These are phyloP conservation scores for Trypanosoma melophagium DNA, from an alignment of 208 protist genomes.

Conservation along the genomic window DNA sequence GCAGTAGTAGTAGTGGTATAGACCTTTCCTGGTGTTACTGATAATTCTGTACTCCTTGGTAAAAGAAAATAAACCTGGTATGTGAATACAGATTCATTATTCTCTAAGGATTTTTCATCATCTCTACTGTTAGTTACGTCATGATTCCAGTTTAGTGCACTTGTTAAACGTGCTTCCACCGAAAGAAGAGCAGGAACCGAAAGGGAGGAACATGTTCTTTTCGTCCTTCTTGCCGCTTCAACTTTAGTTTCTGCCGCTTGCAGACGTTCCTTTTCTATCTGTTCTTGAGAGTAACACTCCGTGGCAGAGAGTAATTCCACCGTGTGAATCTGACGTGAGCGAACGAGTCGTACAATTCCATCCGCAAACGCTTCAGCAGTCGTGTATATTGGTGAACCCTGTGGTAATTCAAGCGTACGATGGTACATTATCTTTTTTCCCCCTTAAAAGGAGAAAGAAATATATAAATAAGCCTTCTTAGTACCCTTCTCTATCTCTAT, in stretches of 20 bases:
- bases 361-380: constrained; percentile 24
- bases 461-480: not conserved
- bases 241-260: too few relatives aligned
- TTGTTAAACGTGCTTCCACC: constrained; percentile 20
- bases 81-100: constrained; percentile 12
- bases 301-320: constrained; percentile 22
- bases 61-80: constrained; percentile 24
- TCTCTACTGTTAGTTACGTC: not conserved
- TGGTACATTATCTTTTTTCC: not conserved
- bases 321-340: constrained; percentile 30
- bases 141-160: constrained; percentile 14
- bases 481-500: not conserved
- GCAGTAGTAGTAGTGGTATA: not conserved
- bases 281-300: not conserved
- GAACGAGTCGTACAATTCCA: constrained; percentile 22
- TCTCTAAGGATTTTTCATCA: not conserved
- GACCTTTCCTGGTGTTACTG: not conserved
- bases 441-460: not conserved
- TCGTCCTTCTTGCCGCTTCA: too few relatives aligned
- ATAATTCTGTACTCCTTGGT: not conserved
- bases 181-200: not conserved
- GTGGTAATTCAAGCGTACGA: too few relatives aligned
- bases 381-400: too few relatives aligned
- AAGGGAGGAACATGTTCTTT: not conserved
- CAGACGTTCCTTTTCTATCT: too few relatives aligned